Percentiles rank a stretch among this genome's conserved stretches.
Evolutionary conservation across 1,284 basidiomycete genomes (phyloP).

Genomic region (Ceratobasidium sp.): DNA sequence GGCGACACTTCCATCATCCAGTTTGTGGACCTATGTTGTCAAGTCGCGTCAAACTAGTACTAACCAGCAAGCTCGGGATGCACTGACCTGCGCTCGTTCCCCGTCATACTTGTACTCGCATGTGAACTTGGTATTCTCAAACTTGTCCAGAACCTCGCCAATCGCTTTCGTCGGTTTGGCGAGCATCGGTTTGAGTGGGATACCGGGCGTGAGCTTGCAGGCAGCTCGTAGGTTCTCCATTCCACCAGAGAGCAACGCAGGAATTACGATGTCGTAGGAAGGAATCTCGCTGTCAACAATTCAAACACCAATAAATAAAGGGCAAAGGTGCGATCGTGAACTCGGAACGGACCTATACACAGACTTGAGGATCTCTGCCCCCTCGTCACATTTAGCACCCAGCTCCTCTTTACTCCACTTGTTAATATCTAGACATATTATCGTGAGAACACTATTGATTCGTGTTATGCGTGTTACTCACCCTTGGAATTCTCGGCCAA

Average conservation of each 20-base stretch:
- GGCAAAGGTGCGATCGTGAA: not conserved
- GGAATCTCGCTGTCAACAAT: constrained; percentile 82
- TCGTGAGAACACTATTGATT: constrained; percentile 6
- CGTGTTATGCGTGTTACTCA: constrained; percentile 55
- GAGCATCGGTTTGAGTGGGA: constrained; percentile 99
- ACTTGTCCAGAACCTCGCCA: constrained; percentile 97
- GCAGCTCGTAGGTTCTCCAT: constrained; percentile 75
- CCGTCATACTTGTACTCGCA: constrained; percentile 99
- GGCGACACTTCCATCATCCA: constrained; percentile 81
- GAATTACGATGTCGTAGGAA: constrained; percentile 94
- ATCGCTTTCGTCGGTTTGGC: constrained; percentile 99
- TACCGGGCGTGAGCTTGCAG: constrained; percentile 92
- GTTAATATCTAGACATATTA: constrained; percentile 68
- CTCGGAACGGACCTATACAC: constrained; percentile 81
- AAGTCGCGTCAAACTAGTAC: not conserved
- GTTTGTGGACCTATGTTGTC: constrained; percentile 75
- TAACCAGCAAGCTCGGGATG: constrained; percentile 45
- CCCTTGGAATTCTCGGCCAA: constrained; percentile 79
- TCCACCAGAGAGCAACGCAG: constrained; percentile 86
- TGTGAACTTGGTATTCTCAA: constrained; percentile 95
- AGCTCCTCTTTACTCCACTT: constrained; percentile 82
- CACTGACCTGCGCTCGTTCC: constrained; percentile 87
- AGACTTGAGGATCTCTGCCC: constrained; percentile 82
- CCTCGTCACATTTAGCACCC: constrained; percentile 81
- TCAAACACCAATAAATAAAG: constrained; percentile 13